A percentile compares a stretch with the other conserved stretches of the same genome.
These are phyloP conservation scores for Blastobotrys capitulatus DNA, from an alignment of 1,139 yeast genomes.

Conservation along the genomic window DNA sequence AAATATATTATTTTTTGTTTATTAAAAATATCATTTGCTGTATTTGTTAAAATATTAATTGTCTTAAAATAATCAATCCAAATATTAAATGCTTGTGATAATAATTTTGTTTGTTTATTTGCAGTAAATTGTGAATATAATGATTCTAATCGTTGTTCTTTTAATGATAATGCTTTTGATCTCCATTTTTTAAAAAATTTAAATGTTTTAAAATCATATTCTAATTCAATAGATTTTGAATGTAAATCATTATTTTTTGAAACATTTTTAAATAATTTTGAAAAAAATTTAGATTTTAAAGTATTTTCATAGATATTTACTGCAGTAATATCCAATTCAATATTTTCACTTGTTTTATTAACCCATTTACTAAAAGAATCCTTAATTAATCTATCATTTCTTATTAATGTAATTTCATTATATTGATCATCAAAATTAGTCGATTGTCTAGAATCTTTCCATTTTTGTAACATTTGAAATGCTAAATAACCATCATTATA, in stretches of 20 bases:
- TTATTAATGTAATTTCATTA: background rate
- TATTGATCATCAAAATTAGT: background rate
- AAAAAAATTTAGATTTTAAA: background rate
- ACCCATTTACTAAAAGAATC: background rate
- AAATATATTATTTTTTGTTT: background rate
- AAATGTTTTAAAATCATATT: background rate
- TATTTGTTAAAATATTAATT: background rate
- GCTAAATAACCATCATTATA: conserved; percentile 11
- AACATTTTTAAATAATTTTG: background rate
- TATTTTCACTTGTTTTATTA: background rate
- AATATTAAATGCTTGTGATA: background rate
- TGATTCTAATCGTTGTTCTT: conserved; percentile 5
- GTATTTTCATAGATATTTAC: background rate
- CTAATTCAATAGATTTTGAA: conserved; percentile 10
- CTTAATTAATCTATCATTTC: background rate
- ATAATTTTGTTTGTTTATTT: background rate
- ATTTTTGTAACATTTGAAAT: background rate
- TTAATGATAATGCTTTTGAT: conserved; percentile 1
- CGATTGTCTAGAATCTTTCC: background rate
- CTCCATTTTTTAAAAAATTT: conserved; percentile 2
- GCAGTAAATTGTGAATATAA: background rate
- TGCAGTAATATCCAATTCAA: background rate
- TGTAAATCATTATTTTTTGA: background rate
- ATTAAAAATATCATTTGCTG: background rate
- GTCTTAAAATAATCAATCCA: conserved; percentile 6